These are phyloP conservation scores for Claviceps quebecensis DNA, from an alignment of 2,329 filamentous ascomycete species.

Conservation along the genomic window DNA sequence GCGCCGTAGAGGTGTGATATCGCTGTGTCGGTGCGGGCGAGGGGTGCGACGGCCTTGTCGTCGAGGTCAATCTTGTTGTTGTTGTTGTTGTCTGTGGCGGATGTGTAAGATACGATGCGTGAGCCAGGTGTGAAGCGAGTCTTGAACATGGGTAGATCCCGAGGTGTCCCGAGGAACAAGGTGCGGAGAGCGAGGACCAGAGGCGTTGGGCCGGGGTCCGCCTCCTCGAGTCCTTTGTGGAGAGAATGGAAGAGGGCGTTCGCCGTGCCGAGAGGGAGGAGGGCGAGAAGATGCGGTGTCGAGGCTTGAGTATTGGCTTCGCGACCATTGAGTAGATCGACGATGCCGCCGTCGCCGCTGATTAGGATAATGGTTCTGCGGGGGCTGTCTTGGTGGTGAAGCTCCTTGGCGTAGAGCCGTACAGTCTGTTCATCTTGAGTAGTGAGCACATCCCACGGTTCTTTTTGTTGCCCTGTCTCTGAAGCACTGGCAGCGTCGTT, in stretches of 20 bases:
- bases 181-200: constrained; percentile 39
- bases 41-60: not conserved
- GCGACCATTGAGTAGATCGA: constrained; percentile 62
- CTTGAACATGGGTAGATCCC: constrained; percentile 46
- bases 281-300: constrained; percentile 28
- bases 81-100: not conserved
- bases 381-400: constrained; percentile 14
- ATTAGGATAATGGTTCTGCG: constrained; percentile 55
- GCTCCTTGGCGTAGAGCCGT: constrained; percentile 39
- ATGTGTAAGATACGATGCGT: constrained; percentile 26
- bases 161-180: constrained; percentile 42
- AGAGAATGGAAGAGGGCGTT: constrained; percentile 51
- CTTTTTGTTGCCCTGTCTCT: not conserved
- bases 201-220: constrained; percentile 21
- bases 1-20: constrained; percentile 48
- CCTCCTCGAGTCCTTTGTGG: constrained; percentile 45
- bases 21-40: constrained; percentile 17
- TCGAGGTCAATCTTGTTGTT: not conserved
- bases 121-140: constrained; percentile 48
- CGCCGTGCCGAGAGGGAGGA: constrained; percentile 50
- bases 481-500: not conserved
- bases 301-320: constrained; percentile 5
- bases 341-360: constrained; percentile 75
- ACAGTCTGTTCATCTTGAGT: constrained; percentile 54
- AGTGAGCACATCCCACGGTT: constrained; percentile 28